A percentile compares a stretch with the other conserved stretches of the same genome.
Conservation (phyloP, 306 rosid genomes). For the Notholithocarpus densiflorus region DNA sequence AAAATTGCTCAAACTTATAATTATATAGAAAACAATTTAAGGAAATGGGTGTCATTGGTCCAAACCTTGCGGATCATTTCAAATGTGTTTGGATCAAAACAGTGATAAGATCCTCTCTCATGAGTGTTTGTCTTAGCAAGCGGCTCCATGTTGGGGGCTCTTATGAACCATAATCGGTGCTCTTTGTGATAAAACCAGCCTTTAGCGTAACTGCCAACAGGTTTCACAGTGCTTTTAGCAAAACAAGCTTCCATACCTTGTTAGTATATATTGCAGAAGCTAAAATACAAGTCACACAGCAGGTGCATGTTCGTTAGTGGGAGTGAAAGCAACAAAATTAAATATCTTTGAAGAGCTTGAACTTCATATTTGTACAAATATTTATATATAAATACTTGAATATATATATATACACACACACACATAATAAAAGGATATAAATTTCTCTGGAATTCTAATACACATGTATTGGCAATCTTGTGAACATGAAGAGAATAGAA, state of each 20-base stretch:
- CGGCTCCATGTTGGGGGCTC: conserved; percentile 76
- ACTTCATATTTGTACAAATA: not conserved
- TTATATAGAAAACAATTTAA: not conserved
- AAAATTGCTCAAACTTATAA: not conserved
- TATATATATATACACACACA: no score
- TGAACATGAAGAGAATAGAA: not conserved
- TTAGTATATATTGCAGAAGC: conserved; percentile 4
- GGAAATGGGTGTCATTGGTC: conserved; percentile 4
- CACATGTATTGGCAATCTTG: not conserved
- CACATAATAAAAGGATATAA: not conserved
- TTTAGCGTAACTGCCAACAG: conserved; percentile 54
- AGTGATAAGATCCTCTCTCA: conserved; percentile 87
- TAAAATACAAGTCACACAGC: not conserved
- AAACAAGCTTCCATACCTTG: conserved; percentile 14
- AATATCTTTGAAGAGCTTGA: not conserved
- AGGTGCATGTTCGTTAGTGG: not conserved
- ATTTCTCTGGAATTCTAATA: not conserved
- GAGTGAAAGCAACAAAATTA: not conserved
- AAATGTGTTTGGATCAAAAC: conserved; percentile 80
- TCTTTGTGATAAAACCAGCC: conserved; percentile 98
- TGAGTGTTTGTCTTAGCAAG: conserved; percentile 68
- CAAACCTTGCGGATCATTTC: conserved; percentile 85
- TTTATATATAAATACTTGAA: not conserved
- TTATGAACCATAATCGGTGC: conserved; percentile 60
- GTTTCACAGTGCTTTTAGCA: not conserved